A percentile compares a stretch with the other conserved stretches of the same genome.
These are phyloP conservation scores for Monosporascus ibericus DNA, from an alignment of 2,329 filamentous ascomycete species.

Conservation along the genomic window DNA sequence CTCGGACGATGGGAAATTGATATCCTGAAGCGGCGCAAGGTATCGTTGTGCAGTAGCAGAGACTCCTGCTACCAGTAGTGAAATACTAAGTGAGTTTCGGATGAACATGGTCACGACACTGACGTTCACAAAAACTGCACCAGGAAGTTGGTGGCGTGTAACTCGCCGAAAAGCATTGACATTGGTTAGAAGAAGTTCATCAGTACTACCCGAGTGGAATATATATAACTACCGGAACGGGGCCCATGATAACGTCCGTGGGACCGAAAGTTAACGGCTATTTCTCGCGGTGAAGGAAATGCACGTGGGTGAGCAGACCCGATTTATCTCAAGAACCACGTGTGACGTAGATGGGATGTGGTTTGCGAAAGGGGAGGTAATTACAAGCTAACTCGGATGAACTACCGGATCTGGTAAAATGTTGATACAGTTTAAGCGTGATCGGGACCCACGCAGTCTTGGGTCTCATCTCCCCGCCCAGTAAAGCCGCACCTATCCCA, in stretches of 20 bases:
- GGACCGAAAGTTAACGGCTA: background rate
- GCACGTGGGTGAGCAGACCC: background rate
- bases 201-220: too few species aligned
- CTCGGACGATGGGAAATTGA: conserved; percentile 22
- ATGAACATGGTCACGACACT: conserved; percentile 7
- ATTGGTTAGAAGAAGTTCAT: background rate
- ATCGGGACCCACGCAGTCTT: too few species aligned
- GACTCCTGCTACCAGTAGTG: conserved; percentile 5
- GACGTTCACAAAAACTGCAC: too few species aligned
- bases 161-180: background rate
- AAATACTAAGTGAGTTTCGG: conserved; percentile 3
- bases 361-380: conserved; percentile 6
- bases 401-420: too few species aligned
- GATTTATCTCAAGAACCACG: conserved; percentile 6
- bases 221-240: too few species aligned
- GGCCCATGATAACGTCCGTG: too few species aligned
- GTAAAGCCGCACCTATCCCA: too few species aligned
- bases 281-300: background rate
- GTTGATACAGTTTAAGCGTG: too few species aligned
- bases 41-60: conserved; percentile 9
- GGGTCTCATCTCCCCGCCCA: too few species aligned
- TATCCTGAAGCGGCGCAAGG: conserved; percentile 26
- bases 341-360: conserved; percentile 6
- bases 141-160: too few species aligned
- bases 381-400: too few species aligned